Base-by-base conservation (phyloP, 768 basidiomycete genomes). In the Kwoniella mangroviensis region DNA sequence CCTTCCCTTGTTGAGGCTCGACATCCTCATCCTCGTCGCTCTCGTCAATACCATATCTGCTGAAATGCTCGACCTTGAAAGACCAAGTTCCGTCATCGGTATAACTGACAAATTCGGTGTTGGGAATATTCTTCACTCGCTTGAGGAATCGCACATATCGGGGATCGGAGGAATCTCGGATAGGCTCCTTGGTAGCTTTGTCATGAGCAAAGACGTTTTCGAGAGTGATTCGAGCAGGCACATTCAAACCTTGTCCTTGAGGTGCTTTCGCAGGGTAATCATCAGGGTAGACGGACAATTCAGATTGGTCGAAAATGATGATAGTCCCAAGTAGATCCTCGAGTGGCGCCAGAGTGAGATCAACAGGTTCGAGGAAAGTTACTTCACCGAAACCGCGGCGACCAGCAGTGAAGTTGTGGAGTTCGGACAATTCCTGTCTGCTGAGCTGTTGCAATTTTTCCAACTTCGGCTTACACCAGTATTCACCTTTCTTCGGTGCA, bases 251-350 rank as follows among this genome's bases (percentile, higher is more conserved):
- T 22, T 89, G 86, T 17, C 94, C 93, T 22, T 89, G 87, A 11
- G 89, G 86, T 0, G 93, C 93, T 83, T 95, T 95, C 76, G 92
- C 90, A n/a, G 92, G 90, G 62, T 91, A 90, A 68, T 89, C 89
- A 70, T 96, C 94, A 0, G 94, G 93, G 82, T 99, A 98, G 45
- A 98, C 94, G 58, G 89, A 91, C 78, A 93, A 92, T 81, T 95
- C 93, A 86, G 92, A 92, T 81, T 93, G 90, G 69, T 92, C 90
- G 81, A 99, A 95, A 56, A 90, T 87, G 26, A 98, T 88, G 68
- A 94, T 87, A 67, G 90, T 89, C n/a, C 94, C 96, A 4, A 94
- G 86, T 41, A 99, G 88, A 49, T 90, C 89, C 7, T 89, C 88
- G 49, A 98, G 87, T 78, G 90, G 90, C 58, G 96, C 85, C 24